Evolutionary conservation across 106 monocot species (phyloP), one percentile per base, ranked within the genome.

Genomic region (Acorus calamus): DNA sequence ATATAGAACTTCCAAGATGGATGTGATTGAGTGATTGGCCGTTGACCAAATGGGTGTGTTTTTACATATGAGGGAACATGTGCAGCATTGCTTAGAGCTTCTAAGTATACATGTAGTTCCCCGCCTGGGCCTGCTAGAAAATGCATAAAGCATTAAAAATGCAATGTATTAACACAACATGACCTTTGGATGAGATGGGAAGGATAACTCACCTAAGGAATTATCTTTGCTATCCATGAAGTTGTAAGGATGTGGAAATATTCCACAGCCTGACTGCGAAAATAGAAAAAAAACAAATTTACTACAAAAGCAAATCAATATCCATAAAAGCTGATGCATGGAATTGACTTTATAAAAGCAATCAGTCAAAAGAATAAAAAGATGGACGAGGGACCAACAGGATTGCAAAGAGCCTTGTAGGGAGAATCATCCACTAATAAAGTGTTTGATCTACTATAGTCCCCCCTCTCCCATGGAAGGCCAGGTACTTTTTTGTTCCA

Each of bases 351-450:
- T 52, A 44, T 61, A 48, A 60, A 3, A 2, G 53, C 47, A 57
- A 5, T 14, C 3, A 73, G 52, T 11, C 42, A 42, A 53, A 8
- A 57, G 51, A 1, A 5, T 47, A 56, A 14, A 59, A 6, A 59
- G 14, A 63, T 65, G 9, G 11, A 9, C 3, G 7, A 7, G 14
- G 50, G 45, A 46, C 43, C 9, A 50, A 98, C 96, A 14, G 96
- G 96, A 60, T 98, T 98, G 73, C 83, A 75, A n/a, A 98, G 69
- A 55, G 91, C 87, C 65, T 98, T 98, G 70, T 92, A 98, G 44
- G 98, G 91, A 77, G 98, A 98, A 81, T 98, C 98, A 71, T 98
- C 92, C 42, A 98, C 76, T 44, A 98, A 75, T 12, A 98, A 75
- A 2, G 98, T 92, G 69, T 92, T 98, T 62, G 87, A 81, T 55